Percentiles rank a stretch among this genome's conserved stretches.
Conservation (phyloP, 768 basidiomycete species). For the Mrakia gelida region DNA sequence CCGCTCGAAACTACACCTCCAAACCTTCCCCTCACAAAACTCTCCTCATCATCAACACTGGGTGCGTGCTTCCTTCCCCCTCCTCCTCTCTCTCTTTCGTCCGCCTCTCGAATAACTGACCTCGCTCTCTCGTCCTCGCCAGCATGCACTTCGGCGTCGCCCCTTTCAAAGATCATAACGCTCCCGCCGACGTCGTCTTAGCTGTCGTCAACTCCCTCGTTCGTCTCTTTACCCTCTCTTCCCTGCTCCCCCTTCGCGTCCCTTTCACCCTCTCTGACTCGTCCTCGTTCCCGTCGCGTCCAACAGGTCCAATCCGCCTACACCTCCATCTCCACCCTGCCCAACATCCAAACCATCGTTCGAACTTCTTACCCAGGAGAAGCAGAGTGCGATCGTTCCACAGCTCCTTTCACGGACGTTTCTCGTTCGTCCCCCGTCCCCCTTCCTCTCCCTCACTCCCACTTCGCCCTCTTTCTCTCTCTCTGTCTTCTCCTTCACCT, state of each 20-base stretch:
- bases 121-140: background rate
- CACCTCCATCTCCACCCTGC: background rate
- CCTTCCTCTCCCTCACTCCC: background rate
- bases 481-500: background rate
- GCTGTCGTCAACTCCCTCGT: background rate
- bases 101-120: no score
- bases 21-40: background rate
- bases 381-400: background rate
- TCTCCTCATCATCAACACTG: background rate
- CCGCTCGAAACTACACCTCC: background rate
- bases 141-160: conserved; percentile 8
- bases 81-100: background rate
- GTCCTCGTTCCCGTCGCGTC: background rate
- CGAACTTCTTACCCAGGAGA: background rate
- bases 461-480: background rate
- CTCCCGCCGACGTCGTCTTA: background rate
- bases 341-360: background rate
- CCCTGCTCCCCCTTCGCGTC: no score
- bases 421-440: background rate
- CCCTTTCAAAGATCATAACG: background rate
- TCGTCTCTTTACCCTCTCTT: no score
- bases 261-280: background rate
- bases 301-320: background rate
- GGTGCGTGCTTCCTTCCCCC: background rate
- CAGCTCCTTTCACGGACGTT: background rate